A percentile compares a stretch with the other conserved stretches of the same genome.
phyloP scores from a whole-genome alignment of 2,329 filamentous ascomycete species.

The Verticillium nubilum region DNA sequence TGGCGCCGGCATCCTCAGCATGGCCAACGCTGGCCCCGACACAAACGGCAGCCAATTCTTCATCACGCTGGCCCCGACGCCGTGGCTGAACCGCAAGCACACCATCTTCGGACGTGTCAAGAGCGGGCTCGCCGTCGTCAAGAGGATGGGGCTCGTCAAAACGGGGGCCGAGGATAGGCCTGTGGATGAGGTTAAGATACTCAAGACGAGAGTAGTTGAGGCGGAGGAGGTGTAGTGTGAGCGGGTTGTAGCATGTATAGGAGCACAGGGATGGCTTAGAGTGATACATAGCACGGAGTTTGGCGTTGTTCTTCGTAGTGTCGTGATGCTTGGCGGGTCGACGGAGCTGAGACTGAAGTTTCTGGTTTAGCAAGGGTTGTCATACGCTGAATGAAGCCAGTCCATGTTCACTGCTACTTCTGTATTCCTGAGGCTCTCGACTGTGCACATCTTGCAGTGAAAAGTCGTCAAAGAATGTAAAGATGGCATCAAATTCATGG shows the following conservation, averaged over 20 bases:
- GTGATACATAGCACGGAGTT: conserved; percentile 8
- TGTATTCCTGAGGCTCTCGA: background rate
- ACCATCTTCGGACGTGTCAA: conserved; percentile 93
- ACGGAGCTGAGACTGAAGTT: background rate
- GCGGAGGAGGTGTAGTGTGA: conserved; percentile 35
- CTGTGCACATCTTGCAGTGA: background rate
- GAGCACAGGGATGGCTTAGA: background rate
- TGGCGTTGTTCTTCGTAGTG: conserved; percentile 1
- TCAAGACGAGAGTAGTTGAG: conserved; percentile 66
- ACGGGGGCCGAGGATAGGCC: conserved; percentile 79
- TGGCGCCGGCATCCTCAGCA: conserved; percentile 86
- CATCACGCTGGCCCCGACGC: conserved; percentile 86
- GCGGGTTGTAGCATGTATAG: background rate
- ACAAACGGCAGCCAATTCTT: conserved; percentile 97
- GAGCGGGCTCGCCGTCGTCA: conserved; percentile 74
- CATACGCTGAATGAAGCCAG: background rate
- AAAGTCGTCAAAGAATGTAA: conserved; percentile 1
- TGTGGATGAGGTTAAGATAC: conserved; percentile 73
- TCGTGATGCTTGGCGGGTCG: no score
- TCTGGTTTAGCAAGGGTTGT: no score
- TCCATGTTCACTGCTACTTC: background rate
- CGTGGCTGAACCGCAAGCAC: conserved; percentile 95
- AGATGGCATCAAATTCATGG: background rate
- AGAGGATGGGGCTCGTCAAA: conserved; percentile 82
- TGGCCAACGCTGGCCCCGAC: conserved; percentile 92